Evolutionary conservation across 1,139 yeast species (phyloP), one percentile per base, ranked within the genome.

Genomic region (Saccharomyces hybrid): DNA sequence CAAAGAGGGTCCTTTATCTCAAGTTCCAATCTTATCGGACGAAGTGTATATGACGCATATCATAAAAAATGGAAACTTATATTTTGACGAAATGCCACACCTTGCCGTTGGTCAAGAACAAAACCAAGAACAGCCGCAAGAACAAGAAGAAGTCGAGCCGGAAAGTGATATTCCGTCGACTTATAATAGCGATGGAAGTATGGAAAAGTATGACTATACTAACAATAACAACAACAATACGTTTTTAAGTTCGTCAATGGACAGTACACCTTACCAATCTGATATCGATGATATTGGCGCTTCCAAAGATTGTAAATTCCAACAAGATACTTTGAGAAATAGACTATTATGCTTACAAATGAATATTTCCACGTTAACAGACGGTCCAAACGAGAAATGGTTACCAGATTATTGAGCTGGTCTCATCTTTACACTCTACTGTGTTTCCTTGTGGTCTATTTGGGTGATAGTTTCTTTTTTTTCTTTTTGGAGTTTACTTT

Each of bases 1-100:
- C 2, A 65, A 61, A 19, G 55, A 64, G 7, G 78, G 78, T 19
- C 77, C 78, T 9, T 61, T 75, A 42, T 64, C 75, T 5, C 46
- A 54, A 1, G 65, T 62, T 28, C 58, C 56, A 8, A 49, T 53
- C 32, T 54, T 62, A 42, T 53, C 57, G 38, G 55, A 52, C 46
- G 57, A 59, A 28, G 58, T 58, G 32, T 55, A 54, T 50, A 58
- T 59, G 26, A 51, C 52, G 24, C 59, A 59, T 53, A 57, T 61
- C 46, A 54, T 56, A 14, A 62, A 60, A 42, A 60, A 60, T 51
- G 57, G 56, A 21, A 54, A 57, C 55, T 54, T 38, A 38, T 38
- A 9, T 9, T 19, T 38, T 21, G 24, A 19, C 7, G 44, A 19
- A 16, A 16, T 38, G 9, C 19, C 44, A 38, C 44, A 38, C 9